Evolutionary conservation across 1,139 yeast species (phyloP), one percentile per base, ranked within the genome.

Genomic region (Yamadazyma conglobata): DNA sequence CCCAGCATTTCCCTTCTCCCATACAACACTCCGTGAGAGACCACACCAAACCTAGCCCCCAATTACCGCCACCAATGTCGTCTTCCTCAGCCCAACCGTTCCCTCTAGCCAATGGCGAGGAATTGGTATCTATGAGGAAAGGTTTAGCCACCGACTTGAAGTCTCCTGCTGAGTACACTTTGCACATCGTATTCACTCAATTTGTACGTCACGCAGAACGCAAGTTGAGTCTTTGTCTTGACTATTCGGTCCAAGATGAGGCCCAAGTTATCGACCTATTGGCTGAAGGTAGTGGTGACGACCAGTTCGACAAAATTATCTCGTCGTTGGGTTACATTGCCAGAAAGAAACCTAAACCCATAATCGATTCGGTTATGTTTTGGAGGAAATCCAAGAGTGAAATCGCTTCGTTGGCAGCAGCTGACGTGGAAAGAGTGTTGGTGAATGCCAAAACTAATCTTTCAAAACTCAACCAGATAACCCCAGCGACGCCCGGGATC

Each of bases 291-390:
- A 43, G 33, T 22, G 79, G 77, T 0, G 98, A 91, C 50, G 79
- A 83, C 0, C 77, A 74, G 17, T 89, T 91, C 52, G 98, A 91
- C 56, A 78, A 83, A 46, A 83, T 88, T 33, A 77, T 93, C 16
- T 77, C 78, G 8, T 82, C 96, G 0, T 64, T 91, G 38, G 98
- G 98, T 2, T 87, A 85, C 52, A 85, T 91, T 23, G 95, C 98
- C 1, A 70, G 88, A 35, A 70, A 82, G 21, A 86, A 88, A 45
- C 97, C 97, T 1, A 89, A 88, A 48, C 95, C 96, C 0, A 96
- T 93, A 3, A 89, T 93, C 26, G 98, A 93, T 54, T 86, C 95
- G 14, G 96, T 91, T 37, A 89, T 93, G 97, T 89, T 85, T 51
- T 91, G 99, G 99, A 71, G 98, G 37, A 87, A 89, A 54, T 77